phyloP scores from a whole-genome alignment of 2,329 filamentous ascomycete genomes.

The Chlorencoelia australis region DNA sequence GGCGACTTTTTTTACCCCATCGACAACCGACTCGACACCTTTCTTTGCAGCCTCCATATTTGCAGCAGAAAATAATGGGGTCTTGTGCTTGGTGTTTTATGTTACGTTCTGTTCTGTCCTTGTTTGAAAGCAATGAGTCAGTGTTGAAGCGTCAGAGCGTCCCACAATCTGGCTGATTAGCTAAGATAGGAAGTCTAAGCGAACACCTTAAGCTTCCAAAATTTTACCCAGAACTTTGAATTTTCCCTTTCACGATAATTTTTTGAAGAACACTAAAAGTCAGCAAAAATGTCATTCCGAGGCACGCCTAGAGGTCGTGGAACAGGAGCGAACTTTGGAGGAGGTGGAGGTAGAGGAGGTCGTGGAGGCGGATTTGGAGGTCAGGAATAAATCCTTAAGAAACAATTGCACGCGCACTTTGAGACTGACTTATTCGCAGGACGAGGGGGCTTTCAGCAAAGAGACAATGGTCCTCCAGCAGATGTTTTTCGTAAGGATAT shows the following conservation, averaged over 20 bases:
- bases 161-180: too few relatives aligned
- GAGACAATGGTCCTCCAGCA: slow-evolving; percentile 52
- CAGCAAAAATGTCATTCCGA: slow-evolving; percentile 35
- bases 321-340: slow-evolving; percentile 38
- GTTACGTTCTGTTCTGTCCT: slow-evolving; percentile 11
- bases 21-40: slow-evolving; percentile 39
- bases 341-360: slow-evolving; percentile 41
- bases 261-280: slow-evolving; percentile 32
- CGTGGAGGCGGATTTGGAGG: slow-evolving; percentile 36
- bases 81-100: too few relatives aligned
- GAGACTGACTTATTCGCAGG: slow-evolving; percentile 32
- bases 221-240: slow-evolving; percentile 5
- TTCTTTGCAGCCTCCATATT: slow-evolving; percentile 40
- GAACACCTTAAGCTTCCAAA: too few relatives aligned
- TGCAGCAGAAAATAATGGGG: slow-evolving; percentile 10
- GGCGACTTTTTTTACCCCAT: slow-evolving; percentile 50
- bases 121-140: slow-evolving; percentile 1
- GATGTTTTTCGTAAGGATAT: slow-evolving; percentile 43
- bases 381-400: slow-evolving; percentile 26
- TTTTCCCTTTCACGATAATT: slow-evolving; percentile 21
- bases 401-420: slow-evolving; percentile 6
- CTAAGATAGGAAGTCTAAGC: too few relatives aligned
- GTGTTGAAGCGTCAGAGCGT: too few relatives aligned
- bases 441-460: slow-evolving; percentile 50
- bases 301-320: slow-evolving; percentile 50